Percentiles rank a stretch among this genome's conserved stretches.
Evolutionary conservation across 176 grass and related monocot species (phyloP).

Genomic region (Zea luxurians): DNA sequence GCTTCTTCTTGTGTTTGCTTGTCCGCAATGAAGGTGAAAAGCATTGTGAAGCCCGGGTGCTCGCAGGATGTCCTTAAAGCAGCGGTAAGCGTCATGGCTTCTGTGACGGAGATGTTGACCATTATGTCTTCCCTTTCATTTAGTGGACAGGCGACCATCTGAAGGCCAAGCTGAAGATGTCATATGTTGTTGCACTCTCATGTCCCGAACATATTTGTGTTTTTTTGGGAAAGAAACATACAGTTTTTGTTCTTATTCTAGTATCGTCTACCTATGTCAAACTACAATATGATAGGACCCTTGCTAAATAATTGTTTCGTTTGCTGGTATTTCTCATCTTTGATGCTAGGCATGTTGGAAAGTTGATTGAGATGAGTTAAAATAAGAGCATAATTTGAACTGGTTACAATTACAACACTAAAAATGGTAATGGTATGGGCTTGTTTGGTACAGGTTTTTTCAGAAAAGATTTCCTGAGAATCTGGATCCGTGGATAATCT

Average conservation of each 20-base stretch:
- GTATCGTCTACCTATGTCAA: neutral
- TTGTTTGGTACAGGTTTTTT: too few relatives aligned
- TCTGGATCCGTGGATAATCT: too few relatives aligned
- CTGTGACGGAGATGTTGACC: constrained; percentile 70
- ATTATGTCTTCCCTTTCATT: constrained; percentile 75
- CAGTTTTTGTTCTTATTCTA: neutral
- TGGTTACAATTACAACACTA: neutral
- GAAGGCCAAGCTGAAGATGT: constrained; percentile 14
- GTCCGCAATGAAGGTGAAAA: constrained; percentile 58
- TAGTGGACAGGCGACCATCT: constrained; percentile 37
- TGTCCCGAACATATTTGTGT: too few relatives aligned
- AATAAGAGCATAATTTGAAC: neutral
- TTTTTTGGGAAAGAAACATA: too few relatives aligned
- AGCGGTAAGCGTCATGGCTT: constrained; percentile 74
- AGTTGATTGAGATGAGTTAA: constrained; percentile 5
- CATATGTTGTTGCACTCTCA: too few relatives aligned
- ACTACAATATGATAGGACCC: neutral
- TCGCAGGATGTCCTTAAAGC: constrained; percentile 94
- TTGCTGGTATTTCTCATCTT: neutral
- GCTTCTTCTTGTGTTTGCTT: neutral
- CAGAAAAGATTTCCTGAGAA: too few relatives aligned
- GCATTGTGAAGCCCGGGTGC: constrained; percentile 98
- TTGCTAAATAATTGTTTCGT: neutral
- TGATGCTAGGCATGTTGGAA: neutral
- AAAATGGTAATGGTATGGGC: too few relatives aligned